These are phyloP conservation scores for Schizochytrium sp. DNA, from an alignment of 108 stramenopile species.

Conservation along the genomic window DNA sequence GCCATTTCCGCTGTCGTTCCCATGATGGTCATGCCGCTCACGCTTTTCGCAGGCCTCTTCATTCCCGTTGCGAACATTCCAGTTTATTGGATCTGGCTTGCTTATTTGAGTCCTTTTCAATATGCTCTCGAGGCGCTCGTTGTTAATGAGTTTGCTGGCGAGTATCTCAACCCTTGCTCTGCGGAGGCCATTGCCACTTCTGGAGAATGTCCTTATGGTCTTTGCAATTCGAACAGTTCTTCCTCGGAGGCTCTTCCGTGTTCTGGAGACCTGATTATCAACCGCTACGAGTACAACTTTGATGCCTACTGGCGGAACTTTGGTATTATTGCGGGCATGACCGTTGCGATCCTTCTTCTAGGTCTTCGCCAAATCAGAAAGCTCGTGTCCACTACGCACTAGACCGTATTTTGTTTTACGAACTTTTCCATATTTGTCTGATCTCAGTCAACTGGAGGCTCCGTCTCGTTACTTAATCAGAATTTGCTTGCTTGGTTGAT, in stretches of 20 bases:
- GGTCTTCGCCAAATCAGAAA: not conserved
- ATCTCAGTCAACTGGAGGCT: too few relatives aligned
- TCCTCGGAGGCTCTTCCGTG: not conserved
- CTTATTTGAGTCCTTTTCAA: constrained; percentile 5
- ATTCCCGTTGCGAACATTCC: constrained; percentile 7
- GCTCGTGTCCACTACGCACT: not conserved
- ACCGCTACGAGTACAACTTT: not conserved
- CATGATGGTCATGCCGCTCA: constrained; percentile 18
- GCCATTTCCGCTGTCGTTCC: not conserved
- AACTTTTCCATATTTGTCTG: too few relatives aligned
- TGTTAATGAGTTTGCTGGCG: constrained; percentile 7
- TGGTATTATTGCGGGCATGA: not conserved
- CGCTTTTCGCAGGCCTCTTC: constrained; percentile 4
- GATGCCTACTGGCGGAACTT: not conserved
- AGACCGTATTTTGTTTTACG: not conserved
- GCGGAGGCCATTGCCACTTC: not conserved
- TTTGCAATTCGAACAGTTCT: not conserved
- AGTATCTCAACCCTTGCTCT: not conserved
- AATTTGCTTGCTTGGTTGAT: too few relatives aligned
- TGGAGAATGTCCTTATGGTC: not conserved
- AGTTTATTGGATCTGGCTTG: not conserved
- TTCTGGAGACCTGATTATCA: not conserved
- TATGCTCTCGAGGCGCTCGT: not conserved
- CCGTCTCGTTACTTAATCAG: too few relatives aligned
- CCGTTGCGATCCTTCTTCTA: not conserved